A percentile compares a stretch with the other conserved stretches of the same genome.
These are phyloP conservation scores for Batrachochytrium dendrobatidis DNA, from an alignment of 371 early-diverging fungal species.

Conservation along the genomic window DNA sequence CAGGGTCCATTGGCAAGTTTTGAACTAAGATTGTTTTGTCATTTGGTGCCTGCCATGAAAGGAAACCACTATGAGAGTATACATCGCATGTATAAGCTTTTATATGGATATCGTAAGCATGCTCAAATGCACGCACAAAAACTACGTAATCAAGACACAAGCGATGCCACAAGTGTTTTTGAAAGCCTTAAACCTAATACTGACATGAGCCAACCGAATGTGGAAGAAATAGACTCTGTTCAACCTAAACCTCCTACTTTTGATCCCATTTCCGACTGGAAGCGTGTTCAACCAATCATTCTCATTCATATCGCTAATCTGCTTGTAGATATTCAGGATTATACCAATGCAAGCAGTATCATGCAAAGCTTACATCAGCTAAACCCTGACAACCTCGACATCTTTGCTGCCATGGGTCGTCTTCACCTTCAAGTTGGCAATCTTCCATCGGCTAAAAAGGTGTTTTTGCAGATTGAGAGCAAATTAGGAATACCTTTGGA, in stretches of 20 bases:
- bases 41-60: conserved; percentile 5
- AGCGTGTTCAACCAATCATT: not conserved
- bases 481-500: not conserved
- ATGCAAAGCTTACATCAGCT: conserved; percentile 9
- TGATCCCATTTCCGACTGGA: not conserved
- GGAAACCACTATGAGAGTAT: conserved; percentile 18
- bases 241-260: no score
- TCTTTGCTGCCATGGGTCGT: conserved; percentile 23
- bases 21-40: conserved; percentile 20
- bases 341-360: conserved; percentile 15
- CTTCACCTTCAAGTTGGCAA: conserved; percentile 29
- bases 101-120: conserved; percentile 1
- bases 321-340: conserved; percentile 23
- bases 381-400: conserved; percentile 13
- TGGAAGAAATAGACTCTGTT: no score
- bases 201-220: no score
- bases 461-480: conserved; percentile 12
- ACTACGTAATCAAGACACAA: not conserved
- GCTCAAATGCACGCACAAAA: not conserved
- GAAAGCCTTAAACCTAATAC: not conserved
- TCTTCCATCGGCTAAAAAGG: conserved; percentile 11
- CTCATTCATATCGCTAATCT: conserved; percentile 18
- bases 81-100: conserved; percentile 12
- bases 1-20: conserved; percentile 24
- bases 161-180: no score